phyloP scores from a whole-genome alignment of 805 yeast species.

The Naumovozyma baii region DNA sequence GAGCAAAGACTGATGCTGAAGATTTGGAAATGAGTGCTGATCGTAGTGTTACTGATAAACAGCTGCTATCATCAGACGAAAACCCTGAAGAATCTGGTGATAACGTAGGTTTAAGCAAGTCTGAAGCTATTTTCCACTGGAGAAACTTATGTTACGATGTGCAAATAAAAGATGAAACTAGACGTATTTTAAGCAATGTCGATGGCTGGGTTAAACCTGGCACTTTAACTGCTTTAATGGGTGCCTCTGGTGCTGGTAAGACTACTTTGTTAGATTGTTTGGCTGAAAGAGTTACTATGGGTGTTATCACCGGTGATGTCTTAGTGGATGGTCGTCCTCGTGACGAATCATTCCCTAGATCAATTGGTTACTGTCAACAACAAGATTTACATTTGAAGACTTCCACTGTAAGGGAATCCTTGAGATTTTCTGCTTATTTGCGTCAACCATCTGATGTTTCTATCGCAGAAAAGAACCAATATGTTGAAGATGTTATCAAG shows the following conservation, averaged over 20 bases:
- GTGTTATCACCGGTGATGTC: conserved; percentile 61
- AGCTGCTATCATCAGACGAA: conserved; percentile 11
- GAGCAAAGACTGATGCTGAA: conserved; percentile 1
- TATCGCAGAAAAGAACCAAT: conserved; percentile 46
- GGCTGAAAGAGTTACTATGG: conserved; percentile 60
- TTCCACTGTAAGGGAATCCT: conserved; percentile 64
- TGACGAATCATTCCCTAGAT: conserved; percentile 50
- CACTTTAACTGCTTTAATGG: conserved; percentile 69
- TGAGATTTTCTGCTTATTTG: conserved; percentile 54
- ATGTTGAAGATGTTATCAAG: conserved; percentile 56
- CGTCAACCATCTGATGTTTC: conserved; percentile 52
- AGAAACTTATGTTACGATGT: conserved; percentile 63
- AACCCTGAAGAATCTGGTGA: conserved; percentile 6
- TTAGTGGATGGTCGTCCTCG: conserved; percentile 54
- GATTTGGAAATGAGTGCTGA: conserved; percentile 11
- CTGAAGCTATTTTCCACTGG: conserved; percentile 63
- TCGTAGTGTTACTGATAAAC: conserved; percentile 14
- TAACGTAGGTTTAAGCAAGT: conserved; percentile 22
- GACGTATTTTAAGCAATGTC: conserved; percentile 53
- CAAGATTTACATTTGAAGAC: conserved; percentile 62
- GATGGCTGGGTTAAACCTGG: conserved; percentile 84
- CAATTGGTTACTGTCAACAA: conserved; percentile 68
- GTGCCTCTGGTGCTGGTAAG: conserved; percentile 76
- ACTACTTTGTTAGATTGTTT: conserved; percentile 64
- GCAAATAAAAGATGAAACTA: conserved; percentile 47